Evolutionary conservation across 305 asterid genomes (phyloP), one percentile per base, ranked within the genome.

Genomic region (Solanum hybrid): DNA sequence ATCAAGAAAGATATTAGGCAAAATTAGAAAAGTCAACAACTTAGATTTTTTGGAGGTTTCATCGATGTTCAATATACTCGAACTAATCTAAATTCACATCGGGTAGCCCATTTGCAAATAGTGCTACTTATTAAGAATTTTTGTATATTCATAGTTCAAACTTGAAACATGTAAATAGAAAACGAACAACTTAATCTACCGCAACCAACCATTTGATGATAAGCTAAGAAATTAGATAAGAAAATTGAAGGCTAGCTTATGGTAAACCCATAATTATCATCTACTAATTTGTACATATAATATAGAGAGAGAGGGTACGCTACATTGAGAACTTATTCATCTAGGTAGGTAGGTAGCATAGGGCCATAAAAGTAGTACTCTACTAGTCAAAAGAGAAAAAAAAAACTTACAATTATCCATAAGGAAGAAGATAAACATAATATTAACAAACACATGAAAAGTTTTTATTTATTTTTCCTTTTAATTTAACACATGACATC

Each of bases 401-500:
- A 10, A 51, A 51, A 31, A 84, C 76, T 51, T 85, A 22, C 32
- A 32, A 85, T 31, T 56, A 85, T 51, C 87, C 76, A 56, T 38
- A 79, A 80, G 86, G 24, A 80, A 38, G 86, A 80, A 56, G 34
- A 85, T 85, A 5, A 56, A 56, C 87, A 85, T 51, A 17, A 51
- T 82, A 38, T 81, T 31, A 31, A 31, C 32, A 31, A 31, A 85
- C 87, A 51, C 17, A 4, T 79, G 34, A 37, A 36, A 56, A 20
- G 24, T 1, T 73, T 14, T 73, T 29, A 13, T 14, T 29, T 31
- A 7, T 7, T 79, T 37, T 79, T 37, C 36, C 26, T n/a, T n/a
- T 31, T 88, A 7, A 71, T 34, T 90, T 90, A 95, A 89, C 98
- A 96, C 99, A 96, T 95, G 36, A 96, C 99, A 93, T 96, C 99